Percentiles rank a stretch among this genome's conserved stretches.
phyloP scores from a whole-genome alignment of 352 stramenopile species.

The Phytophthora quininea region DNA sequence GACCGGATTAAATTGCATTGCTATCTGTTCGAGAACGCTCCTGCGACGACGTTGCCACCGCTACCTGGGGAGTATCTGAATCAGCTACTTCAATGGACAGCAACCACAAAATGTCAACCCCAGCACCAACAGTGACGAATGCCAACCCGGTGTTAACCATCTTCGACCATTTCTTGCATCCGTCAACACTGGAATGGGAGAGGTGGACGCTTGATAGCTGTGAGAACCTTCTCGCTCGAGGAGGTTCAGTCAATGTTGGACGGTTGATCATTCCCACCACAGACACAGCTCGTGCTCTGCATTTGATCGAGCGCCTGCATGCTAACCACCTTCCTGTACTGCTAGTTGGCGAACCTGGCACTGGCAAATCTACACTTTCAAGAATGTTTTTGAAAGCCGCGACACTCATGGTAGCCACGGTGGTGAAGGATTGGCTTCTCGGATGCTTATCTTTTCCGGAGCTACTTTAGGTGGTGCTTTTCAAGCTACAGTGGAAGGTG shows the following conservation, averaged over 20 bases:
- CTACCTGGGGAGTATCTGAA: slow-evolving; percentile 17
- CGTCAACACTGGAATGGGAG: slow-evolving; percentile 91
- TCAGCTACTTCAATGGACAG: slow-evolving; percentile 5
- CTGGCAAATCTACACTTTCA: slow-evolving; percentile 86
- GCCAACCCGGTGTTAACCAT: slow-evolving; percentile 55
- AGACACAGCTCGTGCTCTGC: slow-evolving; percentile 76
- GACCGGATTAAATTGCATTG: slow-evolving; percentile 76
- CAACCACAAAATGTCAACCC: background rate
- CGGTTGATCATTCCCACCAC: slow-evolving; percentile 88
- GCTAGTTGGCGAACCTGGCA: slow-evolving; percentile 85
- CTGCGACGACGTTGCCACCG: slow-evolving; percentile 32
- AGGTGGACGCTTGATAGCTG: slow-evolving; percentile 67
- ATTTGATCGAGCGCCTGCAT: slow-evolving; percentile 74
- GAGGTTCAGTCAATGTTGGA: slow-evolving; percentile 68
- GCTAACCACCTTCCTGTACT: slow-evolving; percentile 66
- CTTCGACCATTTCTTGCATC: slow-evolving; percentile 93
- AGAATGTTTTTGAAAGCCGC: slow-evolving; percentile 76
- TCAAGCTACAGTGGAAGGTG: slow-evolving; percentile 72
- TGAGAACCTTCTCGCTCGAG: slow-evolving; percentile 32
- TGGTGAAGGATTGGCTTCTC: slow-evolving; percentile 60
- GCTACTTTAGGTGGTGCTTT: slow-evolving; percentile 81
- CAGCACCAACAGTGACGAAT: slow-evolving; percentile 5
- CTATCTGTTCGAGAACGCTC: slow-evolving; percentile 58
- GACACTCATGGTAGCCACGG: slow-evolving; percentile 10
- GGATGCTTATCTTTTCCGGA: slow-evolving; percentile 91